Conservation (phyloP, 495 filamentous ascomycete species). For the Aspergillus nidulans region DNA sequence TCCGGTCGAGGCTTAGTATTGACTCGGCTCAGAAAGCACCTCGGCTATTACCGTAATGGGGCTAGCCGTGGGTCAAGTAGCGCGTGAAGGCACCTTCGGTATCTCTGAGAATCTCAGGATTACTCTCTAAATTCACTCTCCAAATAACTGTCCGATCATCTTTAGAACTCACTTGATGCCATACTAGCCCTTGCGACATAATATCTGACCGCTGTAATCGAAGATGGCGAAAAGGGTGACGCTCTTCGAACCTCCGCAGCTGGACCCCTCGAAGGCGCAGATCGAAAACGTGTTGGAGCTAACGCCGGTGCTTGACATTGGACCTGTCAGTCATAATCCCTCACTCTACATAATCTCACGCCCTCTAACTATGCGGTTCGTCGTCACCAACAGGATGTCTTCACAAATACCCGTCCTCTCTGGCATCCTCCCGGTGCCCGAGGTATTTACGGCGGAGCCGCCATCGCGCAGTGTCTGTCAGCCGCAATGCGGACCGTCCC, state of each 20-base stretch:
- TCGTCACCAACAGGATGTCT: conserved; percentile 61
- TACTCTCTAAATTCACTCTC: not conserved
- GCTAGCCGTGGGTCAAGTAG: conserved; percentile 5
- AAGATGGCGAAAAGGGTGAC: conserved; percentile 49
- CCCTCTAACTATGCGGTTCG: not conserved
- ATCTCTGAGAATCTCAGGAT: not conserved
- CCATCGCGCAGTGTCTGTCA: conserved; percentile 86
- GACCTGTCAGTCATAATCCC: conserved; percentile 53
- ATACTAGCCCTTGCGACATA: not conserved
- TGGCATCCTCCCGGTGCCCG: conserved; percentile 91
- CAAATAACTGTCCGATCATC: not conserved
- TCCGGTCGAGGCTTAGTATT: not conserved
- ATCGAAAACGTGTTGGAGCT: conserved; percentile 90
- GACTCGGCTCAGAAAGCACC: conserved; percentile 13
- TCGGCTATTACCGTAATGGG: conserved; percentile 24
- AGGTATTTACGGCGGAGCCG: conserved; percentile 88
- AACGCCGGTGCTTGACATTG: conserved; percentile 72
- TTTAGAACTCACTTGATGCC: not conserved
- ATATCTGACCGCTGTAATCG: not conserved
- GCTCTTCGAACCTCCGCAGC: conserved; percentile 68
- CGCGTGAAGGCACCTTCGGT: conserved; percentile 3
- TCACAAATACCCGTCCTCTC: conserved; percentile 84
- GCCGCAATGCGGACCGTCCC: conserved; percentile 86
- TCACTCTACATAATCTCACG: not conserved
- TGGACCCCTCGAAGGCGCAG: conserved; percentile 65